Conservation (phyloP, 371 early-diverging fungal genomes). For the Mucor plumbeus region DNA sequence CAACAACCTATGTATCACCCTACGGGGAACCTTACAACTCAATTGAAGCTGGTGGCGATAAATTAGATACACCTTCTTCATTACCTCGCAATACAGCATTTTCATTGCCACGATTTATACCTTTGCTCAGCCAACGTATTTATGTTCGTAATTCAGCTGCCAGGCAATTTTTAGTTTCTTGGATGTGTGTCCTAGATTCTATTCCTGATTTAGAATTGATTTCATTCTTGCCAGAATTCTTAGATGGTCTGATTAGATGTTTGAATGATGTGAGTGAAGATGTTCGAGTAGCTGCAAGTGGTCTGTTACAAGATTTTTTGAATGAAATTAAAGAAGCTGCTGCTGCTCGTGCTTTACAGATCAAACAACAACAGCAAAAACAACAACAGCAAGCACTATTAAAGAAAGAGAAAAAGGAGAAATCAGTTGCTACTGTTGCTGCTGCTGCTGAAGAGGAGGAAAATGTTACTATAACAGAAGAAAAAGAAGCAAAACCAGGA, state of each 20-base stretch:
- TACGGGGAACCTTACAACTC: slow-evolving; percentile 38
- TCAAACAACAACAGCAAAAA: slow-evolving; percentile 21
- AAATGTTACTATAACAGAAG: not conserved
- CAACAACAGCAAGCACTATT: not conserved
- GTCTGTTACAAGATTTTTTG: slow-evolving; percentile 75
- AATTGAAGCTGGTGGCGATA: slow-evolving; percentile 31
- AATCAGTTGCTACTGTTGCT: not conserved
- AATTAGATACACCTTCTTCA: slow-evolving; percentile 31
- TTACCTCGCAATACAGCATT: slow-evolving; percentile 64
- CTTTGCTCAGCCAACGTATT: slow-evolving; percentile 86
- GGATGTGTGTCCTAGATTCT: slow-evolving; percentile 88
- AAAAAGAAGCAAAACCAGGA: not conserved
- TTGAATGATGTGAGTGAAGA: slow-evolving; percentile 87
- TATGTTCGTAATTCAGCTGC: slow-evolving; percentile 84
- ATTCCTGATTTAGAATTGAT: slow-evolving; percentile 92
- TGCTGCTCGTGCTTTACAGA: slow-evolving; percentile 47
- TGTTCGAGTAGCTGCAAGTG: slow-evolving; percentile 74
- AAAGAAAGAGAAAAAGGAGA: not conserved
- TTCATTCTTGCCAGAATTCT: slow-evolving; percentile 83
- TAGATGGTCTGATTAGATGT: slow-evolving; percentile 86
- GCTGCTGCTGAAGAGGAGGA: not conserved
- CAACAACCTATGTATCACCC: slow-evolving; percentile 65
- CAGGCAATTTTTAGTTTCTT: slow-evolving; percentile 89
- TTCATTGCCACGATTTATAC: slow-evolving; percentile 87
- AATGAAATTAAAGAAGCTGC: slow-evolving; percentile 82